Percentiles rank a stretch among this genome's conserved stretches.
Evolutionary conservation across 2,329 filamentous ascomycete genomes (phyloP).

Genomic region (Sporothrix phasma): DNA sequence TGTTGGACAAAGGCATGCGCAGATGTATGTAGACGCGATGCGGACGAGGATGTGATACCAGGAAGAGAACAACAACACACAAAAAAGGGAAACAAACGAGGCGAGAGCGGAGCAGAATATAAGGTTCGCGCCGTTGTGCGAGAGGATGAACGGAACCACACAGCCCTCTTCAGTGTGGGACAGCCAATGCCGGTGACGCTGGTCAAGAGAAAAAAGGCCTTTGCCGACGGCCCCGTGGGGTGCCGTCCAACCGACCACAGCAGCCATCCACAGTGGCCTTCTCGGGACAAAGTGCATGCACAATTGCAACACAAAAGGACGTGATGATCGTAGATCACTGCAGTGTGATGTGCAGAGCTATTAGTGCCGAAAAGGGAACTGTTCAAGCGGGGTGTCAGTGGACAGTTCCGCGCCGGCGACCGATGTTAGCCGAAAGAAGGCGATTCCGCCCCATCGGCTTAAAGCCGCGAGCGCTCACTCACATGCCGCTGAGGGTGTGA

Average conservation of each 20-base stretch:
- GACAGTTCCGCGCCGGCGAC: background rate
- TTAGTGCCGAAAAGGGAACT: background rate
- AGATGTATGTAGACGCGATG: background rate
- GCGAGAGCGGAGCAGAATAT: too few relatives aligned
- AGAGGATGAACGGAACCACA: too few relatives aligned
- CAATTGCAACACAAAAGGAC: background rate
- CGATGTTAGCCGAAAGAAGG: slow-evolving; percentile 15
- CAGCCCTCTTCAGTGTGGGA: background rate
- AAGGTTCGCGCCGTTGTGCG: too few relatives aligned
- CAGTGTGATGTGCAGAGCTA: background rate
- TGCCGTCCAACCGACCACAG: background rate
- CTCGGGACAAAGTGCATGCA: background rate
- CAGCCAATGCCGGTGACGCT: background rate
- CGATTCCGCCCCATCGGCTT: slow-evolving; percentile 11
- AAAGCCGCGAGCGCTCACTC: background rate
- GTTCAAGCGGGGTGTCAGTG: background rate
- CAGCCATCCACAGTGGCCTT: background rate
- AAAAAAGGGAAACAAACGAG: background rate
- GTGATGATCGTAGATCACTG: background rate
- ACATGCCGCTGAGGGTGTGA: too few relatives aligned
- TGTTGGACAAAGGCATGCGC: background rate
- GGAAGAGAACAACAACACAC: background rate
- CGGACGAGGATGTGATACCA: too few relatives aligned
- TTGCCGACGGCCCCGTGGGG: background rate
- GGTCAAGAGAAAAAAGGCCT: background rate